phyloP scores from a whole-genome alignment of 2,329 filamentous ascomycete genomes.

The Ambrosiella cleistominuta region DNA sequence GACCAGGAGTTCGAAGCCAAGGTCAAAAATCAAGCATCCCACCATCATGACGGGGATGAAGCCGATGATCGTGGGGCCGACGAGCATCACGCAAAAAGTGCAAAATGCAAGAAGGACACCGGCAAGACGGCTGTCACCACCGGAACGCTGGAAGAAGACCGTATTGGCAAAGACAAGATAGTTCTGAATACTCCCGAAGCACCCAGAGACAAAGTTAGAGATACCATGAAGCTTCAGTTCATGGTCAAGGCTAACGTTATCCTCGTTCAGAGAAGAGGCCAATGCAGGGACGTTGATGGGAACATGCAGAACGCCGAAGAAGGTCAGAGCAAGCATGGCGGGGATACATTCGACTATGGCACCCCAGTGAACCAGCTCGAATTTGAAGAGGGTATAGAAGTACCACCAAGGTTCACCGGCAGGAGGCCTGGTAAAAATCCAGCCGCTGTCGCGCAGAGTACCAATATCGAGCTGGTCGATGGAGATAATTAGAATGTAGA shows the following conservation, averaged over 20 bases:
- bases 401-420: slow-evolving; percentile 88
- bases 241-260: slow-evolving; percentile 77
- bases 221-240: slow-evolving; percentile 85
- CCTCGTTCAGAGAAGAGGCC: slow-evolving; percentile 77
- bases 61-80: slow-evolving; percentile 76
- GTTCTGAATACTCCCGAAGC: slow-evolving; percentile 79
- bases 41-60: slow-evolving; percentile 97
- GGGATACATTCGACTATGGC: slow-evolving; percentile 73
- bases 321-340: slow-evolving; percentile 90
- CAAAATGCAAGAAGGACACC: slow-evolving; percentile 67
- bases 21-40: slow-evolving; percentile 80
- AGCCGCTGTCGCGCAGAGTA: slow-evolving; percentile 53
- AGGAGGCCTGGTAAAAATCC: slow-evolving; percentile 80
- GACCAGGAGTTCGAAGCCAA: slow-evolving; percentile 78
- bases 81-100: slow-evolving; percentile 66
- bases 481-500: slow-evolving; percentile 59
- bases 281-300: slow-evolving; percentile 95
- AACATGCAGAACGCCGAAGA: slow-evolving; percentile 92
- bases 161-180: slow-evolving; percentile 97
- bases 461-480: slow-evolving; percentile 51
- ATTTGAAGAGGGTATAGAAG: slow-evolving; percentile 89
- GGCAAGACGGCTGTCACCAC: slow-evolving; percentile 70
- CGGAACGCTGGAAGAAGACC: slow-evolving; percentile 87
- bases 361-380: slow-evolving; percentile 63
- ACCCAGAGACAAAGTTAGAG: slow-evolving; percentile 80